Evolutionary conservation across 345 rosid genomes (phyloP).

Genomic region (Camelina sativa): DNA sequence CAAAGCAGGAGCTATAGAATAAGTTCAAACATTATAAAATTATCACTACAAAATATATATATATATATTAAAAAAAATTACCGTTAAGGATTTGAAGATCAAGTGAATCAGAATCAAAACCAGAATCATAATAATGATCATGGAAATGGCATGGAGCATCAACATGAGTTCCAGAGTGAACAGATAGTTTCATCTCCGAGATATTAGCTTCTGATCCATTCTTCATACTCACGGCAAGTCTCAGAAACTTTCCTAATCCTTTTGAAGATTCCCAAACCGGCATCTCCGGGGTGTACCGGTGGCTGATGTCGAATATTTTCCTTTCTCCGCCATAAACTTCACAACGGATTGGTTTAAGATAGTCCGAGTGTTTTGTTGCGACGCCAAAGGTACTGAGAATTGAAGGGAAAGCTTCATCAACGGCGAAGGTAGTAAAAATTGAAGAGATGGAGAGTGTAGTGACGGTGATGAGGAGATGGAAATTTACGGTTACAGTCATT

Average conservation of each 20-base stretch:
- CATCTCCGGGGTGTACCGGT: slow-evolving; percentile 61
- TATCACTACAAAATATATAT: too few relatives aligned
- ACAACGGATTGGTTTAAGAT: slow-evolving; percentile 55
- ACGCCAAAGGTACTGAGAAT: background rate
- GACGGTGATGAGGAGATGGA: background rate
- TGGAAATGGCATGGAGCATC: slow-evolving; percentile 90
- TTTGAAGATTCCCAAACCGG: slow-evolving; percentile 60
- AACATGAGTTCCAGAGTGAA: slow-evolving; percentile 88
- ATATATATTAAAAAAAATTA: background rate
- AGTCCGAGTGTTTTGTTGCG: slow-evolving; percentile 7
- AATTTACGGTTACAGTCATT: background rate
- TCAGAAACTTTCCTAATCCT: slow-evolving; percentile 61
- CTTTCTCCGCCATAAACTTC: slow-evolving; percentile 71
- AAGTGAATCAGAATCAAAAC: slow-evolving; percentile 85
- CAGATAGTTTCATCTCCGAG: slow-evolving; percentile 82
- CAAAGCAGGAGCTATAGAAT: slow-evolving; percentile 53
- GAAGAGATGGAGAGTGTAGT: slow-evolving; percentile 8
- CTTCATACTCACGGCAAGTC: slow-evolving; percentile 75
- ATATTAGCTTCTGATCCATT: slow-evolving; percentile 80
- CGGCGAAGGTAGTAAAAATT: background rate
- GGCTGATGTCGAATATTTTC: slow-evolving; percentile 72
- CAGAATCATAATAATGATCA: slow-evolving; percentile 84
- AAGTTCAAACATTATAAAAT: too few relatives aligned
- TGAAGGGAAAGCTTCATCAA: background rate
- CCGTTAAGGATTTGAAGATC: slow-evolving; percentile 69